Evolutionary conservation across 2,329 filamentous ascomycete species (phyloP), one percentile per base, ranked within the genome.

Genomic region (Elsinoe fawcettii): DNA sequence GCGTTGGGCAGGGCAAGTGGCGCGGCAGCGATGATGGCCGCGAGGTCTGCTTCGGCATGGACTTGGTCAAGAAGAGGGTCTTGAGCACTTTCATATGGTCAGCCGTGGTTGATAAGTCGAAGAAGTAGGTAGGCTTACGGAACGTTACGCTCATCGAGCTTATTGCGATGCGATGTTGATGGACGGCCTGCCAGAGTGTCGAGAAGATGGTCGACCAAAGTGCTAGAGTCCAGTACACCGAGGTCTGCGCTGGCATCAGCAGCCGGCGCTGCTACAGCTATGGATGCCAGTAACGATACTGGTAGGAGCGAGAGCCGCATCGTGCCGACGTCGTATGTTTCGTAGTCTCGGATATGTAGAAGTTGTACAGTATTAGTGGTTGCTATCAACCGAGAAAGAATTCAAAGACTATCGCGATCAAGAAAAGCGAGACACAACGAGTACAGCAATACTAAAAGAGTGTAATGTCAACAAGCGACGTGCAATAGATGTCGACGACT

Each of bases 291-390:
- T 11, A 53, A 32, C 20, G 49, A 34, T 37, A 53, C 20, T n/a
- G 49, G 49, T 11, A 53, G 20, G 9, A 53, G 49, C 3, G 49
- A 37, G 3, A 53, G 14, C 32, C 49, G 37, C 49, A 53, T 53
- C 11, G n/a, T 39, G 46, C 27, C 23, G 46, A 18, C 25, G 6
- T 25, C 3, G 41, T n/a, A n/a, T 25, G 9, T 14, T 46, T 9
- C 11, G 11, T 25, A 46, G 2, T 30, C 9, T 30, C 16, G 14
- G 16, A 20, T 3, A 20, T 16, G 14, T 5, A 20, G 20, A 8
- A 6, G 16, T 9, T 3, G 6, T 22, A 1, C 16, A 12, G 16
- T 3, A 2, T 43, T 16, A 8, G 14, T 8, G 2, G 4, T 9
- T 30, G 5, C 27, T 30, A 5, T 30, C 27, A 5, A 5, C 9